These are phyloP conservation scores for Melastoma candidum DNA, from an alignment of 441 rosid species.

Conservation along the genomic window DNA sequence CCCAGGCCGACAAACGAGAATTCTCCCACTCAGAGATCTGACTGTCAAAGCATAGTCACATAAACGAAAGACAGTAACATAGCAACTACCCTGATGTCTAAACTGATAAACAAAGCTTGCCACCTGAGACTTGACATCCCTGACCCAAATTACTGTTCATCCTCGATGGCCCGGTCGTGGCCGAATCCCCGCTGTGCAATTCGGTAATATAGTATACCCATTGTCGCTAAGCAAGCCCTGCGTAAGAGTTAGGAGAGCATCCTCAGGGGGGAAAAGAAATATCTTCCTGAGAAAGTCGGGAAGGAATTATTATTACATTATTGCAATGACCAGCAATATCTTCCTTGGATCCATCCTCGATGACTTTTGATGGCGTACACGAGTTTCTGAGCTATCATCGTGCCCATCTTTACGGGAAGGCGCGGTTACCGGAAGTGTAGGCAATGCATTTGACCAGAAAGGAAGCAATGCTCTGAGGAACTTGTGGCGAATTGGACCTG, in stretches of 20 bases:
- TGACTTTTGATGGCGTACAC: constrained; percentile 52
- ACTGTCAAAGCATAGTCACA: no score
- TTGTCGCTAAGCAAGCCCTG: constrained; percentile 15
- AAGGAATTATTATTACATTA: constrained; percentile 43
- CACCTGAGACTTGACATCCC: background rate
- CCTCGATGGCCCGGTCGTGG: constrained; percentile 7
- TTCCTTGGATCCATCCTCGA: constrained; percentile 86
- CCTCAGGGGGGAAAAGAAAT: no score
- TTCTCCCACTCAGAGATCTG: no score
- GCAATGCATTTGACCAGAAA: constrained; percentile 96
- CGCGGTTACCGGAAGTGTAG: constrained; percentile 91
- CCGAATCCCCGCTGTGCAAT: constrained; percentile 7
- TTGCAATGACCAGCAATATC: constrained; percentile 77
- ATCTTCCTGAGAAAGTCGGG: no score
- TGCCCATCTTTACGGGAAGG: constrained; percentile 72
- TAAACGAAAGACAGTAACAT: no score
- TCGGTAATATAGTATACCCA: constrained; percentile 14
- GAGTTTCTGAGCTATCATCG: constrained; percentile 63
- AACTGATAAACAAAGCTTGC: constrained; percentile 4
- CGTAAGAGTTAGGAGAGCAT: background rate
- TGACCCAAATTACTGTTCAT: background rate
- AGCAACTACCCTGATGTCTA: no score
- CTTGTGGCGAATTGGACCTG: constrained; percentile 88
- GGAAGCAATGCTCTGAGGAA: constrained; percentile 90
- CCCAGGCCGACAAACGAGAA: no score